phyloP scores from a whole-genome alignment of 768 basidiomycete species.

The Tephrocybe sp. region DNA sequence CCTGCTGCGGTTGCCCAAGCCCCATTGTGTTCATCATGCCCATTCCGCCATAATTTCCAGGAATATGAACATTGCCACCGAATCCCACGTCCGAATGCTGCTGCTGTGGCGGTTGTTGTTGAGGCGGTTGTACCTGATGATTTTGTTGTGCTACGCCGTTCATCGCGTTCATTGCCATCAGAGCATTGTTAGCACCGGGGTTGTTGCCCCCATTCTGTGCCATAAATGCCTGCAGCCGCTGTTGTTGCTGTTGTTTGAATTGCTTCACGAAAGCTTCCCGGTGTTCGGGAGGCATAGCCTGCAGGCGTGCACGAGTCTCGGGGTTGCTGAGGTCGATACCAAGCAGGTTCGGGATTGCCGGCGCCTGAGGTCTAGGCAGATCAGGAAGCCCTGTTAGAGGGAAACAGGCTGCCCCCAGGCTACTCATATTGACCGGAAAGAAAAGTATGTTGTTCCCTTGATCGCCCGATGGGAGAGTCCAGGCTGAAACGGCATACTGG shows the following conservation, averaged over 20 bases:
- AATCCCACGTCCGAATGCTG: conserved; percentile 13
- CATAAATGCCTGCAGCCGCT: conserved; percentile 6
- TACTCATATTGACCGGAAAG: conserved; percentile 26
- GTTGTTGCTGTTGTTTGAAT: conserved; percentile 15
- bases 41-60: conserved; percentile 14
- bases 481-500: conserved; percentile 40
- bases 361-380: conserved; percentile 20
- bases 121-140: conserved; percentile 16
- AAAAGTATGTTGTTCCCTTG: conserved; percentile 36
- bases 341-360: not conserved
- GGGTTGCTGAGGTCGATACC: conserved; percentile 14
- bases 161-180: conserved; percentile 13
- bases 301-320: conserved; percentile 18
- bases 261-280: conserved; percentile 19
- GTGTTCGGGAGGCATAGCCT: conserved; percentile 25
- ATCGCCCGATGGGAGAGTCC: conserved; percentile 31
- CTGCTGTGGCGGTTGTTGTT: conserved; percentile 22
- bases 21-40: conserved; percentile 22
- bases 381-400: conserved; percentile 38
- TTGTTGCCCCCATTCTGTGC: not conserved
- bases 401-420: conserved; percentile 35
- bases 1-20: conserved; percentile 18
- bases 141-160: conserved; percentile 5
- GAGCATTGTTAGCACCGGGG: conserved; percentile 4
- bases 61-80: conserved; percentile 13